These are phyloP conservation scores for Colletotrichum endophyticum DNA, from an alignment of 2,329 filamentous ascomycete species.

Conservation along the genomic window DNA sequence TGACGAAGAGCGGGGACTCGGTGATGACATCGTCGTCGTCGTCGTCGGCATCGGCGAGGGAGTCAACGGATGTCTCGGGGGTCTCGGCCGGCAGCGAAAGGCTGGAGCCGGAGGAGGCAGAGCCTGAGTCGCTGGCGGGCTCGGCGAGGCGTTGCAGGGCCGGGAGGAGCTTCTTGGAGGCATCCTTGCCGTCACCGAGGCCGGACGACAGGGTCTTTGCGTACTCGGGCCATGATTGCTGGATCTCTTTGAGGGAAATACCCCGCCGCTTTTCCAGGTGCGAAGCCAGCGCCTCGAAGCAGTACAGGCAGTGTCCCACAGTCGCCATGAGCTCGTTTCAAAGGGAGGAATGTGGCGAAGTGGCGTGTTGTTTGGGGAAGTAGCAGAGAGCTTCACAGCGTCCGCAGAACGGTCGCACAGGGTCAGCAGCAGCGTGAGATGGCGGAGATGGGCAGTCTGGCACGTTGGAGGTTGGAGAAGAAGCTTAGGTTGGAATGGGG, in stretches of 20 bases:
- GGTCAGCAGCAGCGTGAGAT: not conserved
- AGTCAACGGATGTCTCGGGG: conserved; percentile 49
- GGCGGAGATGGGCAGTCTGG: not conserved
- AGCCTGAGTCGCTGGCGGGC: conserved; percentile 27
- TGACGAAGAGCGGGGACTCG: conserved; percentile 85
- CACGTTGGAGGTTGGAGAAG: not conserved
- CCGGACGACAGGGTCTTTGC: conserved; percentile 25
- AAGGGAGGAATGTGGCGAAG: not conserved
- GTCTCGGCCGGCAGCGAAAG: conserved; percentile 44
- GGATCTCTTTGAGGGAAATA: conserved; percentile 70
- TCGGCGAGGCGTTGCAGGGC: conserved; percentile 47
- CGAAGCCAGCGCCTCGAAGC: conserved; percentile 86
- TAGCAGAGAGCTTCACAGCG: conserved; percentile 6
- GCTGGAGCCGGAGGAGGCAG: conserved; percentile 38
- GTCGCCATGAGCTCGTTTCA: conserved; percentile 71
- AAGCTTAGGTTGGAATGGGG: not conserved
- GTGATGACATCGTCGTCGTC: conserved; percentile 34
- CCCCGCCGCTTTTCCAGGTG: conserved; percentile 73
- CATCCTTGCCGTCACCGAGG: conserved; percentile 16
- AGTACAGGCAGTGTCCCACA: conserved; percentile 85
- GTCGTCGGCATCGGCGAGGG: conserved; percentile 32
- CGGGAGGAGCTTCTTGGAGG: conserved; percentile 42
- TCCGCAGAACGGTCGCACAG: not conserved
- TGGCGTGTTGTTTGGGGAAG: not conserved
- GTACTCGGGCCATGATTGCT: conserved; percentile 65